Conservation (phyloP, 257 asterid genomes). For the Lavandula angustifolia region DNA sequence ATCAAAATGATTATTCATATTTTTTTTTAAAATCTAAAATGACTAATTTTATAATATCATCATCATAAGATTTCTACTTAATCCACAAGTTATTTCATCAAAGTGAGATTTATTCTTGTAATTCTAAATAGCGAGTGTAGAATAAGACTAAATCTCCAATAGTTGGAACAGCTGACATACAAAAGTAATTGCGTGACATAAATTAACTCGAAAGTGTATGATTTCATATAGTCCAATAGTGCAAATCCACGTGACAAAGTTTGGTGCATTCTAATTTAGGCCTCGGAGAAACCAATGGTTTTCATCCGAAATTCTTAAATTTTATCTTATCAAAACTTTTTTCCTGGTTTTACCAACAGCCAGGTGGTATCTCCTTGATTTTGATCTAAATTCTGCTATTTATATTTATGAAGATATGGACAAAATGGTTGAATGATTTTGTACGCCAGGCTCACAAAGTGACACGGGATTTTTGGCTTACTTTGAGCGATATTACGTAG, state of each 20-base stretch:
- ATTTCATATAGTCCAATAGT: not conserved
- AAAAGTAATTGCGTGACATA: not conserved
- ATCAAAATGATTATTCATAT: too few relatives aligned
- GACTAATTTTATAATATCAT: too few relatives aligned
- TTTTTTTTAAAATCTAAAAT: too few relatives aligned
- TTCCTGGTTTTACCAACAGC: not conserved
- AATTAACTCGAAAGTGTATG: not conserved
- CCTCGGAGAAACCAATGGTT: conserved; percentile 24
- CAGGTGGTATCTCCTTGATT: conserved; percentile 20
- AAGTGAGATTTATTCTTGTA: too few relatives aligned
- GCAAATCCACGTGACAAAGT: not conserved
- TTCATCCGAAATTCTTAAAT: not conserved
- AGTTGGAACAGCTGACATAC: too few relatives aligned
- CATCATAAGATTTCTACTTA: too few relatives aligned
- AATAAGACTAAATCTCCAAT: too few relatives aligned
- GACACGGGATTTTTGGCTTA: conserved; percentile 15
- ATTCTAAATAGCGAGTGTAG: too few relatives aligned
- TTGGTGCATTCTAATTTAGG: not conserved
- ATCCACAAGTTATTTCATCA: too few relatives aligned
- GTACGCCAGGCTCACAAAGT: not conserved
- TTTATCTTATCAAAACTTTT: conserved; percentile 13
- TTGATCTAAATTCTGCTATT: not conserved
- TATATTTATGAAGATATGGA: not conserved
- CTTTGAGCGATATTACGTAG: not conserved
- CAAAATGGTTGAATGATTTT: conserved; percentile 6